Conservation (phyloP, 441 rosid species). For the Adansonia grandidieri region DNA sequence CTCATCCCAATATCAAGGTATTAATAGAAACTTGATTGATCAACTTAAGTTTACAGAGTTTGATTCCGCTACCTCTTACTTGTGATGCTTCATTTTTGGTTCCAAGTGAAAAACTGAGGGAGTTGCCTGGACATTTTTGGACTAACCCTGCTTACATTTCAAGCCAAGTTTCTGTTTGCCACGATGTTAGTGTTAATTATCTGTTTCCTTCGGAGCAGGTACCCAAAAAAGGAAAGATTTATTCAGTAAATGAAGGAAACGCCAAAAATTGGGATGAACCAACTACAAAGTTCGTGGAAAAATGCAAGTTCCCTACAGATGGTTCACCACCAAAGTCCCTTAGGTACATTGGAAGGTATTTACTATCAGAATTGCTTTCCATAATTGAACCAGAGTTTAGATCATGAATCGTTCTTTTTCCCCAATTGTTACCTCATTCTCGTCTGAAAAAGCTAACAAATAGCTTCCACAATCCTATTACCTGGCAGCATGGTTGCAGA, state of each 20-base stretch:
- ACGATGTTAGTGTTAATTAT: not conserved
- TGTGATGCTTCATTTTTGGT: not conserved
- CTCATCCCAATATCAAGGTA: constrained; percentile 73
- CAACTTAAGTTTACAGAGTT: not conserved
- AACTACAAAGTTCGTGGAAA: constrained; percentile 68
- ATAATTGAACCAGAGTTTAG: not conserved
- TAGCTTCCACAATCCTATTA: constrained; percentile 23
- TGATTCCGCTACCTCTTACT: not conserved
- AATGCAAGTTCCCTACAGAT: constrained; percentile 70
- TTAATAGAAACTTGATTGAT: not conserved
- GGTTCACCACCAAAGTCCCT: constrained; percentile 70
- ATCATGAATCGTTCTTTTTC: not conserved
- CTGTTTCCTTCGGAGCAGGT: constrained; percentile 41
- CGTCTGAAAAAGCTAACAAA: not conserved
- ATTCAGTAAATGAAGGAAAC: constrained; percentile 84
- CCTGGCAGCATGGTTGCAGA: constrained; percentile 76
- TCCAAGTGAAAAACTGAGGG: not conserved
- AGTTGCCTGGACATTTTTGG: not conserved
- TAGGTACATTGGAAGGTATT: constrained; percentile 76
- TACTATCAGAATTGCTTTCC: not conserved
- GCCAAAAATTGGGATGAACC: constrained; percentile 74
- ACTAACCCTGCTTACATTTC: not conserved
- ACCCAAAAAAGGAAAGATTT: constrained; percentile 72
- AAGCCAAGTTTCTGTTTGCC: not conserved
- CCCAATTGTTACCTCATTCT: not conserved